A percentile compares a stretch with the other conserved stretches of the same genome.
These are phyloP conservation scores for Groenewaldozyma sp. DNA, from an alignment of 1,139 yeast species.

Conservation along the genomic window DNA sequence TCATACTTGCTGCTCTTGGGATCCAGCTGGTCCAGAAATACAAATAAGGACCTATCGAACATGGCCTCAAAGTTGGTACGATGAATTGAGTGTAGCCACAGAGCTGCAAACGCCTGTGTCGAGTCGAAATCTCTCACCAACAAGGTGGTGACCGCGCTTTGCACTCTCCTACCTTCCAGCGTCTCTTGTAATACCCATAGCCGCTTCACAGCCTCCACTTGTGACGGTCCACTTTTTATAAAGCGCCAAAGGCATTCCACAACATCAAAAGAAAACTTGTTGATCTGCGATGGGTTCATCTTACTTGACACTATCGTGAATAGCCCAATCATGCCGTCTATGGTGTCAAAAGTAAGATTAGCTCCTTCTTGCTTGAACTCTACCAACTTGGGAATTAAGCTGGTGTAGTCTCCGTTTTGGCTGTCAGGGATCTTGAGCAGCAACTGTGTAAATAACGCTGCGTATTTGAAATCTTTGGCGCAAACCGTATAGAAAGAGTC, in stretches of 20 bases:
- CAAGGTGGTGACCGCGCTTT: conserved; percentile 30
- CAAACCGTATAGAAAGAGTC: conserved; percentile 10
- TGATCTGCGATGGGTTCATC: conserved; percentile 15
- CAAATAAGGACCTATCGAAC: conserved; percentile 55
- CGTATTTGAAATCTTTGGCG: background rate
- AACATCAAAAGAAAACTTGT: conserved; percentile 14
- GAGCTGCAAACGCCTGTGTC: conserved; percentile 27
- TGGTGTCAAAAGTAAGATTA: conserved; percentile 12
- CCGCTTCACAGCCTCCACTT: conserved; percentile 53
- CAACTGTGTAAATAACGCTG: background rate
- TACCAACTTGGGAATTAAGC: conserved; percentile 34
- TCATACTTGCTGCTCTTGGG: background rate
- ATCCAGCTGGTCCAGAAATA: conserved; percentile 54
- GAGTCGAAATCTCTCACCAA: conserved; percentile 3
- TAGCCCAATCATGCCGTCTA: conserved; percentile 42
- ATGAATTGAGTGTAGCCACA: conserved; percentile 37
- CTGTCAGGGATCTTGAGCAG: conserved; percentile 1
- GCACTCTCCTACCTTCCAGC: conserved; percentile 27
- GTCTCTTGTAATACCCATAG: conserved; percentile 31
- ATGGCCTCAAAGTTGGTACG: conserved; percentile 37
- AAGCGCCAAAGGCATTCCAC: conserved; percentile 3
- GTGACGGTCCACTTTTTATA: conserved; percentile 36
- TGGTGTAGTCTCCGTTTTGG: conserved; percentile 26
- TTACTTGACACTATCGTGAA: conserved; percentile 33
- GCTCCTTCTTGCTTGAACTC: background rate